Evolutionary conservation across 768 basidiomycete genomes (phyloP), one percentile per base, ranked within the genome.

Genomic region (Boletus rufocinnamomeus): DNA sequence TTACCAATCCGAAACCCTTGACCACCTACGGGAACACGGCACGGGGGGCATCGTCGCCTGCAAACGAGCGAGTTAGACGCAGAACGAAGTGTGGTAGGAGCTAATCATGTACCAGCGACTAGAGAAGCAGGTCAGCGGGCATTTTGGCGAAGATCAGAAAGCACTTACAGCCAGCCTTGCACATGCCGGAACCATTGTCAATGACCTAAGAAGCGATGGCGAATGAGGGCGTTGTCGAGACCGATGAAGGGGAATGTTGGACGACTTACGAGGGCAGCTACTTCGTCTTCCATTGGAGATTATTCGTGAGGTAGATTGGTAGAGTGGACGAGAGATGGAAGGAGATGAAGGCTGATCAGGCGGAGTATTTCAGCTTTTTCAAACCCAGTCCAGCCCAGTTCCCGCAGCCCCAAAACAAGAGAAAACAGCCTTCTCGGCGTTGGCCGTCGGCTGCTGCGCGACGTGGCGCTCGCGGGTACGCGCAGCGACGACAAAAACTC

Each of bases 151-250:
- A 40, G 50, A 61, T 50, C 34, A 28, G 56, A 56, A 66, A 65
- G 63, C 40, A 88, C 89, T 69, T 75, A 93, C 91, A 94, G 79
- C 97, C 96, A 85, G 96, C 96, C 82, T 98, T 98, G 89, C 95
- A 98, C 95, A 98, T 98, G 79, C 95, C 96, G 72, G 95, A 98
- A 72, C 93, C 93, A 76, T 92, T 92, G 77, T 93, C 89, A 74
- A 91, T 89, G 76, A 92, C 90, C 89, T 90, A 50, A n/a, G 2
- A 16, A 63, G 19, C 32, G 49, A 25, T 30, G 30, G 41, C 51
- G 17, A 21, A 41, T 64, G 41, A 59, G 47, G 25, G 23, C 10
- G 44, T 21, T 17, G 46, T 48, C n/a, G 8, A 30, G 45, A 58
- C 46, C 21, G 61, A 46, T 40, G 28, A 32, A 43, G 38, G 0